Percentiles rank a stretch among this genome's conserved stretches.
Conservation (phyloP, 495 filamentous ascomycete genomes). For the Elasticomyces elasticus region DNA sequence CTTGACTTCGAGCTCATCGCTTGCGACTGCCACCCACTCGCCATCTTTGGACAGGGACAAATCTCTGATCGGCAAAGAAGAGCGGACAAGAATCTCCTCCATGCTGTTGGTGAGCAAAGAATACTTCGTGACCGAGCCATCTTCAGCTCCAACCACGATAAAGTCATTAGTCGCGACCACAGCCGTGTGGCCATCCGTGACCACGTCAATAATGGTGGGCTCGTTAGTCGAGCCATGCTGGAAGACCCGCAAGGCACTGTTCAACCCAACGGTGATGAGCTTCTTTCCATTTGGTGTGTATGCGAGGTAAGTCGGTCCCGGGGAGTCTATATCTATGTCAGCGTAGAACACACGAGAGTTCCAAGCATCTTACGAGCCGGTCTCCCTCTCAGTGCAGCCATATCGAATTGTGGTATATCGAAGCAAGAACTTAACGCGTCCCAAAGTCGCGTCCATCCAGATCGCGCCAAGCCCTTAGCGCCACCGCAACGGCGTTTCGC, state of each 20-base stretch:
- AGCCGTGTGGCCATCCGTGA: conserved; percentile 10
- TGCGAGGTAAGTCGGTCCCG: conserved; percentile 52
- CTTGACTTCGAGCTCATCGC: conserved; percentile 87
- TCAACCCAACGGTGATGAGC: conserved; percentile 76
- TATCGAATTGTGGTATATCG: conserved; percentile 13
- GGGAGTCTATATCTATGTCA: conserved; percentile 43
- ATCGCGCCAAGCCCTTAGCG: background rate
- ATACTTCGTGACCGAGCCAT: conserved; percentile 86
- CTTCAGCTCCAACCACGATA: conserved; percentile 81
- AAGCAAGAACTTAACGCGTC: background rate
- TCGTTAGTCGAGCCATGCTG: conserved; percentile 83
- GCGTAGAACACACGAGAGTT: background rate
- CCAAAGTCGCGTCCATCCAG: conserved; percentile 1
- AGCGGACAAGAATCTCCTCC: conserved; percentile 70
- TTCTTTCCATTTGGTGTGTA: conserved; percentile 62
- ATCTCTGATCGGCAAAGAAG: conserved; percentile 73
- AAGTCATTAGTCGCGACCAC: conserved; percentile 53
- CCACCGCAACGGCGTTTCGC: background rate
- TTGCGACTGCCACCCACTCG: conserved; percentile 88
- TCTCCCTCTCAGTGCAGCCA: conserved; percentile 32
- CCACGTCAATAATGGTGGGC: conserved; percentile 70
- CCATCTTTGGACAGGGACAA: conserved; percentile 73
- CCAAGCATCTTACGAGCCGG: conserved; percentile 37
- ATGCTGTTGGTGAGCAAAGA: conserved; percentile 64
- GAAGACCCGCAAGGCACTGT: conserved; percentile 84